phyloP scores from a whole-genome alignment of 805 yeast species.

The Kregervanrija fluxuum region DNA sequence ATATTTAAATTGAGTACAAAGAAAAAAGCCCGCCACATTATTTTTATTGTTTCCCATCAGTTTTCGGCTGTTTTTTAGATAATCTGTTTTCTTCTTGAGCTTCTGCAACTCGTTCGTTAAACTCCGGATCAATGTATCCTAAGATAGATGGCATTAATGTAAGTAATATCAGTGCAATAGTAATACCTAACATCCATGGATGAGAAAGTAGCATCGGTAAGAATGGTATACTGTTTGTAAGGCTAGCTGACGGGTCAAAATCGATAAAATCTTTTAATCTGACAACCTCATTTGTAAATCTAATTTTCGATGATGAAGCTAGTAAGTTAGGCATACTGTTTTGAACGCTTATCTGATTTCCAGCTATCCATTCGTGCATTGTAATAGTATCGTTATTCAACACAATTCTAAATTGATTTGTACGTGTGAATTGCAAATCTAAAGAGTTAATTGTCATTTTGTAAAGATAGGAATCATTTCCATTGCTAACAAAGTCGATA shows the following conservation, averaged over 20 bases:
- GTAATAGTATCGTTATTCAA: constrained; percentile 3
- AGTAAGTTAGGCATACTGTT: too few species aligned
- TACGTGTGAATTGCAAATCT: constrained; percentile 14
- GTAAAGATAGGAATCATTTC: constrained; percentile 6
- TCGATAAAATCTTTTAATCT: constrained; percentile 14
- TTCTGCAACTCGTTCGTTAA: constrained; percentile 17
- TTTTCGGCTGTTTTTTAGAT: too few species aligned
- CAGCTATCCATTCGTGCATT: too few species aligned
- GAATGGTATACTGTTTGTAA: constrained; percentile 16
- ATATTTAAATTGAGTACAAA: too few species aligned
- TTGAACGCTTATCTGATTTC: too few species aligned
- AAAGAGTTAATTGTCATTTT: constrained; percentile 11
- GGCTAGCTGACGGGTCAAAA: constrained; percentile 3
- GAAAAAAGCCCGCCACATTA: too few species aligned
- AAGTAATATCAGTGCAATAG: not conserved
- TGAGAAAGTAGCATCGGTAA: constrained; percentile 5
- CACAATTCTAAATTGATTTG: constrained; percentile 9
- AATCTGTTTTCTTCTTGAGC: constrained; percentile 10
- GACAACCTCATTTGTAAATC: constrained; percentile 9
- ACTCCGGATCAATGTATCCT: constrained; percentile 21
- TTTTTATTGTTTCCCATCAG: too few species aligned
- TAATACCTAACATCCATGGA: too few species aligned
- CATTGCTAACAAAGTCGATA: constrained; percentile 6
- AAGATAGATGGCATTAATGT: constrained; percentile 18
- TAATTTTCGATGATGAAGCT: constrained; percentile 2